These are phyloP conservation scores for Komagataella phaffii DNA, from an alignment of 805 yeast species.

Conservation along the genomic window DNA sequence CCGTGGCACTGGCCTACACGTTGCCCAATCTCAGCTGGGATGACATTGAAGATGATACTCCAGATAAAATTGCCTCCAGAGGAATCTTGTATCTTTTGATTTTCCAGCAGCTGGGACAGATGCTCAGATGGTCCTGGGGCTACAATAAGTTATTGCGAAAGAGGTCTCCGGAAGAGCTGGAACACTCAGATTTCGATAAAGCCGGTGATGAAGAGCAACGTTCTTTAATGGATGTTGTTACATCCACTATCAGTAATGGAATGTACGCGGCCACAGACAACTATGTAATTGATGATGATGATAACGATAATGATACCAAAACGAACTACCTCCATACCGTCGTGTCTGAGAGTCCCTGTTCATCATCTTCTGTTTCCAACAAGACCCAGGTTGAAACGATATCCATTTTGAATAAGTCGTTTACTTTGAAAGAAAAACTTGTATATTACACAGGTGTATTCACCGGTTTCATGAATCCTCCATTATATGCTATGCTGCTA, in stretches of 20 bases:
- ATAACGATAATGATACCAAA: not conserved
- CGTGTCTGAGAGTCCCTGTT: not conserved
- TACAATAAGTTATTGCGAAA: conserved; percentile 54
- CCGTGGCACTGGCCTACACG: conserved; percentile 65
- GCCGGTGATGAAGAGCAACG: conserved; percentile 6
- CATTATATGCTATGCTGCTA: conserved; percentile 62
- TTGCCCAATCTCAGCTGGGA: conserved; percentile 70
- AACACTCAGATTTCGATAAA: not conserved
- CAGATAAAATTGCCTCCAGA: conserved; percentile 64
- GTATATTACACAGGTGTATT: conserved; percentile 8
- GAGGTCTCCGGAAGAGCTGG: conserved; percentile 22
- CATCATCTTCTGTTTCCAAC: not conserved
- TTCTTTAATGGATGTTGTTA: not conserved
- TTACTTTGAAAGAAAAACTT: not conserved
- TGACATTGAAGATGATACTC: conserved; percentile 47
- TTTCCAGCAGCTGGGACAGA: conserved; percentile 75
- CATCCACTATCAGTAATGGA: not conserved
- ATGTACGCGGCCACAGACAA: not conserved
- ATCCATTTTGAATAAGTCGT: not conserved
- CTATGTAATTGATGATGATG: not conserved
- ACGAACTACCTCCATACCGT: not conserved
- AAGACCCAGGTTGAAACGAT: not conserved
- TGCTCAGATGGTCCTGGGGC: conserved; percentile 82
- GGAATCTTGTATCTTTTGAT: conserved; percentile 64
- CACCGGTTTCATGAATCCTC: conserved; percentile 59